Evolutionary conservation across 306 rosid genomes (phyloP).

Genomic region (Ceratonia siliqua): DNA sequence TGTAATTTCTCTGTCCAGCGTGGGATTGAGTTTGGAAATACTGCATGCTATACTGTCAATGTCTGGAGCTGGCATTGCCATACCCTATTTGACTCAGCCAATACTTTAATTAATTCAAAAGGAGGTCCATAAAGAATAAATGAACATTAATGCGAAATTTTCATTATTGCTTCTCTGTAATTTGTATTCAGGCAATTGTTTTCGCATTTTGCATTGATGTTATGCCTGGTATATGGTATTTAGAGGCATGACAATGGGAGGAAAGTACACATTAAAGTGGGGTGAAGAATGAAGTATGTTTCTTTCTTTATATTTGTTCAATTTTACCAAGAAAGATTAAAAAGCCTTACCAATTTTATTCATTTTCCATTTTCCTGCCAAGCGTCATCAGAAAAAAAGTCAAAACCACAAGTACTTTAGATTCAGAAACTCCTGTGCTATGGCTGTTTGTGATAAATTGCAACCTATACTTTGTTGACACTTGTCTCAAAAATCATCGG

Average conservation of each 20-base stretch:
- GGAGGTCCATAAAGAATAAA: neutral
- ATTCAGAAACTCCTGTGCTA: too few relatives aligned
- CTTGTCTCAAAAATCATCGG: too few relatives aligned
- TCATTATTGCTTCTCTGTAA: neutral
- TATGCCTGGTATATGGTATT: neutral
- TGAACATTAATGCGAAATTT: slow-evolving; percentile 2
- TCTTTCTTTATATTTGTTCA: too few relatives aligned
- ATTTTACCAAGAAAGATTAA: too few relatives aligned
- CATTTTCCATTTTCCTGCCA: too few relatives aligned
- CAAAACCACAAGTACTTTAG: too few relatives aligned
- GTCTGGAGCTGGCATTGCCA: slow-evolving; percentile 9
- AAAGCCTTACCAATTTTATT: too few relatives aligned
- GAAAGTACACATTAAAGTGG: neutral
- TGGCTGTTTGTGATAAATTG: too few relatives aligned
- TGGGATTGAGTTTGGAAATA: slow-evolving; percentile 16
- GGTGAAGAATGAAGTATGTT: too few relatives aligned
- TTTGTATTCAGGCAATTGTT: neutral
- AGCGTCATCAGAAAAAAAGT: too few relatives aligned
- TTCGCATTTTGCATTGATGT: neutral
- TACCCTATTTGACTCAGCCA: slow-evolving; percentile 10
- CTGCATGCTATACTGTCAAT: neutral
- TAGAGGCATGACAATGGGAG: neutral
- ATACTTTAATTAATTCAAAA: slow-evolving; percentile 18
- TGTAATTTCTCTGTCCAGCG: neutral
- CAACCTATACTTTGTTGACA: too few relatives aligned